These are phyloP conservation scores for Lachnellula hyalina DNA, from an alignment of 2,329 filamentous ascomycete species.

Conservation along the genomic window DNA sequence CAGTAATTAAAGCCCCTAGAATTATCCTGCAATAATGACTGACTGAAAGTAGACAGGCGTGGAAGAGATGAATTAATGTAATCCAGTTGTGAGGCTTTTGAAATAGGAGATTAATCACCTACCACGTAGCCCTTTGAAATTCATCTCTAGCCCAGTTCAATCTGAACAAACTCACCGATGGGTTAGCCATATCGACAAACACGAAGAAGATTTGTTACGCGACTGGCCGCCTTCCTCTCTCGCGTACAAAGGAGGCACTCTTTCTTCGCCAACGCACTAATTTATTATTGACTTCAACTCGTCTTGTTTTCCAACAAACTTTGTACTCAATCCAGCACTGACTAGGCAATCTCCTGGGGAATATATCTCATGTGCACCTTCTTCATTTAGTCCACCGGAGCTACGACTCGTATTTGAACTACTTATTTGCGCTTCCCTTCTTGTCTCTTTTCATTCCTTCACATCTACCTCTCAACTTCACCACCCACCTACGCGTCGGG, in stretches of 20 bases:
- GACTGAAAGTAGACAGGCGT: too few relatives aligned
- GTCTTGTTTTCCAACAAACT: not conserved
- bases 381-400: constrained; percentile 25
- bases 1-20: too few relatives aligned
- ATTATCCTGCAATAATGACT: too few relatives aligned
- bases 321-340: not conserved
- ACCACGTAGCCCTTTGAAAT: too few relatives aligned
- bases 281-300: not conserved
- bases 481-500: constrained; percentile 26
- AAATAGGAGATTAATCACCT: too few relatives aligned
- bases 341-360: constrained; percentile 4
- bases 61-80: too few relatives aligned
- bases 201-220: not conserved
- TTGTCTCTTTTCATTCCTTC: constrained; percentile 17
- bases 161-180: not conserved
- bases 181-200: too few relatives aligned
- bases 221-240: not conserved
- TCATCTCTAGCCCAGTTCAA: not conserved
- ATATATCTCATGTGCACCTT: constrained; percentile 22
- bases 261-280: not conserved
- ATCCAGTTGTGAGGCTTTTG: too few relatives aligned
- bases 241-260: not conserved
- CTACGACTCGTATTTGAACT: constrained; percentile 30
- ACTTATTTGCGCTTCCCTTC: constrained; percentile 19
- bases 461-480: constrained; percentile 18